Percentiles rank a stretch among this genome's conserved stretches.
These are phyloP conservation scores for Nepenthes gracilis DNA, from an alignment of 148 eudicot species.

Conservation along the genomic window DNA sequence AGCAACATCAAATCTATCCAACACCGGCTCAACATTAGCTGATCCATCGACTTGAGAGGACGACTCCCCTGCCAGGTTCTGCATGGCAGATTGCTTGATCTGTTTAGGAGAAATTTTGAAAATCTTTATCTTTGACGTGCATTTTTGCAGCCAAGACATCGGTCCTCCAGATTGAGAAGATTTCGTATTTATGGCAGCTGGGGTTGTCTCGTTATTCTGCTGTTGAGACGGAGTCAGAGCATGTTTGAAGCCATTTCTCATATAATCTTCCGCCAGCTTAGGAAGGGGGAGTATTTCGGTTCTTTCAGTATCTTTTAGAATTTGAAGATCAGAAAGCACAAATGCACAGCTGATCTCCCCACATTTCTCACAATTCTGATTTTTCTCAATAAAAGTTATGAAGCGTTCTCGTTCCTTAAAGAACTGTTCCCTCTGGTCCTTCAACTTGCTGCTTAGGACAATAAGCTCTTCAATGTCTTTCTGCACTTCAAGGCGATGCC, in stretches of 20 bases:
- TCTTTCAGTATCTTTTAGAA: slow-evolving; percentile 32
- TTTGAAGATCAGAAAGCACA: slow-evolving; percentile 67
- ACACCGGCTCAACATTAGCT: slow-evolving; percentile 19
- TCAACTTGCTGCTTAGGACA: slow-evolving; percentile 59
- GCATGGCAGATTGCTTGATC: slow-evolving; percentile 26
- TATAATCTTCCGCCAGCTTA: slow-evolving; percentile 47
- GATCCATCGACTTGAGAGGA: slow-evolving; percentile 12
- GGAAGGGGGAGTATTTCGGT: slow-evolving; percentile 57
- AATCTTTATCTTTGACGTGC: slow-evolving; percentile 57
- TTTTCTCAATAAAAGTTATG: slow-evolving; percentile 61
- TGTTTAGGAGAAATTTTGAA: slow-evolving; percentile 67
- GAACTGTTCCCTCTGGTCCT: slow-evolving; percentile 83
- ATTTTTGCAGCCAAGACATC: slow-evolving; percentile 78
- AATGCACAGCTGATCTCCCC: slow-evolving; percentile 61
- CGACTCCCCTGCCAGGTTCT: slow-evolving; percentile 14
- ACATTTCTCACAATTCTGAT: slow-evolving; percentile 56
- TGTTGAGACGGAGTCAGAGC: slow-evolving; percentile 17
- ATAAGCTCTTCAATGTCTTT: slow-evolving; percentile 83
- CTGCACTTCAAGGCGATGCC: slow-evolving; percentile 60
- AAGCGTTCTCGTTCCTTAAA: slow-evolving; percentile 75
- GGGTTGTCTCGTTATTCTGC: slow-evolving; percentile 29
- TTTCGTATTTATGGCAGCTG: slow-evolving; percentile 19
- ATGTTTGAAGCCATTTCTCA: slow-evolving; percentile 28
- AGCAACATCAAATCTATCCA: slow-evolving; percentile 23
- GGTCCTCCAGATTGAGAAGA: slow-evolving; percentile 54